Evolutionary conservation across 345 rosid genomes (phyloP), one percentile per base, ranked within the genome.

Genomic region (Aurinia saxatilis): DNA sequence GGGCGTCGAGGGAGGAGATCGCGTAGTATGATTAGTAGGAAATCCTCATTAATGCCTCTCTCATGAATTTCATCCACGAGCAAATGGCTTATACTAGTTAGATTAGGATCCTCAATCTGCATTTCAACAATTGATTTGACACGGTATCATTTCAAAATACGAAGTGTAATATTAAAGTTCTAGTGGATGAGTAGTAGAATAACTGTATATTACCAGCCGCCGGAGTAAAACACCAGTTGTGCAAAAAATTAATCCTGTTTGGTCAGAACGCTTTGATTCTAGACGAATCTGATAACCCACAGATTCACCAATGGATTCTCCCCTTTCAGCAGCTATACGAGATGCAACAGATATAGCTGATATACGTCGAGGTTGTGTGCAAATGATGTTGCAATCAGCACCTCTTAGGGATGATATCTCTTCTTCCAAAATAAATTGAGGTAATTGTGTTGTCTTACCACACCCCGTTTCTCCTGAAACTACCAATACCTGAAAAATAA

Each of bases 401-500:
- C 98, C 97, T 11, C 83, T 82, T 17, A 92, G 65, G 50, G 80
- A 67, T 11, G 87, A 65, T 80, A 92, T 84, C 75, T 84, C 95
- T 82, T 85, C 87, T 72, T 92, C 98, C 63, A 92, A 77, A 52
- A 92, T 82, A 80, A 82, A 92, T 14, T 89, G 97, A 72, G 98
- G 96, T 62, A 92, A 95, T 66, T 92, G 98, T 48, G 98, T 89
- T 52, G 98, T 89, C 78, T 92, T 92, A 70, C 98, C 97, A 84
- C 98, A 92, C 18, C 98, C 98, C 1, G 98, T 92, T 79, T 87
- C 96, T 57, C 98, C 98, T 49, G 98, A 92, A 61, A 89, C 85
- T 34, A 92, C 97, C 66, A 89, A 44, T 45, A 89, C 93, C 98
- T 92, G 45, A 40, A 16, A 66, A 40, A 34, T 12, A 58, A 60